A percentile compares a stretch with the other conserved stretches of the same genome.
Conservation (phyloP, 2,329 filamentous ascomycete genomes). For the Ceratocystis smalleyi region DNA sequence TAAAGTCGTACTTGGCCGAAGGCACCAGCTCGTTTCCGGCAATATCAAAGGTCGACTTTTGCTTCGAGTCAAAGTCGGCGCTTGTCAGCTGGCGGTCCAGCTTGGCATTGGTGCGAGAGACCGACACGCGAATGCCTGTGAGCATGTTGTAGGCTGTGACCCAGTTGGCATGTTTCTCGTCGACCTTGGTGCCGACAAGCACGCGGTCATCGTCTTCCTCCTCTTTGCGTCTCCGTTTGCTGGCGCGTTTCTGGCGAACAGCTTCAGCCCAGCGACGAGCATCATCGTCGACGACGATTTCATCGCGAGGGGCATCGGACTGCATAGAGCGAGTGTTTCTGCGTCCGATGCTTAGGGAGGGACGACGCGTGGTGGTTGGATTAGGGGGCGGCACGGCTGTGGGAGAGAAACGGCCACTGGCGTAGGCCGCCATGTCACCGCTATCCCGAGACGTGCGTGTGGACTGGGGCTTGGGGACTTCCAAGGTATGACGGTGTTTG, state of each 20-base stretch:
- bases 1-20: slow-evolving; percentile 98
- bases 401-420: slow-evolving; percentile 72
- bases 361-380: slow-evolving; percentile 45
- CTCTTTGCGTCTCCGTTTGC: slow-evolving; percentile 67
- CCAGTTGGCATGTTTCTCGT: slow-evolving; percentile 94
- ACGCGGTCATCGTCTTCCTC: slow-evolving; percentile 88
- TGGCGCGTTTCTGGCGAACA: slow-evolving; percentile 79
- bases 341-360: slow-evolving; percentile 69
- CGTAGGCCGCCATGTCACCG: slow-evolving; percentile 49
- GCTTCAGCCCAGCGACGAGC: slow-evolving; percentile 84
- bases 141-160: slow-evolving; percentile 99
- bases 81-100: slow-evolving; percentile 79
- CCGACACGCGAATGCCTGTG: slow-evolving; percentile 92
- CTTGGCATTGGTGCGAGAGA: slow-evolving; percentile 93
- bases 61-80: slow-evolving; percentile 81
- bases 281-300: slow-evolving; percentile 75
- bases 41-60: slow-evolving; percentile 87
- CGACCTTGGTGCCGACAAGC: slow-evolving; percentile 90
- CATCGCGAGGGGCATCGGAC: slow-evolving; percentile 70
- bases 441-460: slow-evolving; percentile 58
- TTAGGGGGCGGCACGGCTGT: slow-evolving; percentile 20
- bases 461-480: slow-evolving; percentile 59
- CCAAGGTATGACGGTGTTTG: slow-evolving; percentile 73
- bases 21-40: slow-evolving; percentile 95
- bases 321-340: slow-evolving; percentile 72